Conservation (phyloP, 2,329 filamentous ascomycete species). For the Colletotrichum graminicola region DNA sequence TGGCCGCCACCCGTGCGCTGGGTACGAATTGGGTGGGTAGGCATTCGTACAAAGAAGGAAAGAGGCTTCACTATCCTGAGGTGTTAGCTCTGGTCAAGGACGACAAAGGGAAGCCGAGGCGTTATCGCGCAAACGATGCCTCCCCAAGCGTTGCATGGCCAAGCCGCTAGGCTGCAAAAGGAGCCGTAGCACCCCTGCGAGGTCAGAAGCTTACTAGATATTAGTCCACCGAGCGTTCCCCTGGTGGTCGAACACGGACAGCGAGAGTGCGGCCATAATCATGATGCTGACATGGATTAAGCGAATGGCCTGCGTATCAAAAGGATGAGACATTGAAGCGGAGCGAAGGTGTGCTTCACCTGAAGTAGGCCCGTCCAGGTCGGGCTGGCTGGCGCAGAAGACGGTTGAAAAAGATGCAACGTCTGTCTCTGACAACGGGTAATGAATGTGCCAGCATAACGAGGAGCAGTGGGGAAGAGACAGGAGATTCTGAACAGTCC, state of each 20-base stretch:
- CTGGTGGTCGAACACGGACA: background rate
- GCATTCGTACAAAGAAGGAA: constrained; percentile 23
- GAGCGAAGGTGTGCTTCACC: background rate
- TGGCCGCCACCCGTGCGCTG: constrained; percentile 39
- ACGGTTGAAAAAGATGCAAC: background rate
- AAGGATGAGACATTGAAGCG: background rate
- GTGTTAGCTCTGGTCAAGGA: constrained; percentile 24
- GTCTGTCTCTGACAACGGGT: constrained; percentile 8
- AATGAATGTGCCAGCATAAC: background rate
- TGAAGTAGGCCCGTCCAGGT: background rate
- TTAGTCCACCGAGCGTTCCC: constrained; percentile 5
- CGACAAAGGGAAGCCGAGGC: constrained; percentile 32
- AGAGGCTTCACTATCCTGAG: constrained; percentile 28
- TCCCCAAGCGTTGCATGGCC: constrained; percentile 38
- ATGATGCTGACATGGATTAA: constrained; percentile 4
- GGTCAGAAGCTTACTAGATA: constrained; percentile 2
- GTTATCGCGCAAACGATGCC: constrained; percentile 29
- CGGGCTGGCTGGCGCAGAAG: background rate
- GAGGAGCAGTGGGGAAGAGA: background rate
- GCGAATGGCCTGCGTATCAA: background rate
- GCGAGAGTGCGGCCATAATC: background rate
- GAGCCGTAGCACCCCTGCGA: constrained; percentile 28
- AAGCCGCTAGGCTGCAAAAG: constrained; percentile 36
- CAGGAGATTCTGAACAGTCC: background rate
- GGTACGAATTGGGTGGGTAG: constrained; percentile 24